Percentiles rank a stretch among this genome's conserved stretches.
These are phyloP conservation scores for Rosa chinensis DNA, from an alignment of 306 rosid genomes.

Conservation along the genomic window DNA sequence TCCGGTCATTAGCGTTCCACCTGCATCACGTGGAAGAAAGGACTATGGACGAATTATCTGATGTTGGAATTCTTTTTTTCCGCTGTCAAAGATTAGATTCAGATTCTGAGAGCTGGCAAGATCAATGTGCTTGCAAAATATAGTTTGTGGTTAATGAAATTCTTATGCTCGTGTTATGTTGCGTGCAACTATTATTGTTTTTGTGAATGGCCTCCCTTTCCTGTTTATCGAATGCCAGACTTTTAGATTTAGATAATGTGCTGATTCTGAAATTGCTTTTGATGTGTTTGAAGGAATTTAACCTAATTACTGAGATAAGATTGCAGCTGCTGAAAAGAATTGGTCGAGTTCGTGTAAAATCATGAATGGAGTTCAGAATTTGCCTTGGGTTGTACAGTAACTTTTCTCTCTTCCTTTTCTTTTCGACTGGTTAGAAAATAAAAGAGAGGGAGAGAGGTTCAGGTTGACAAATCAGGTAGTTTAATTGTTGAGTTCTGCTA, in stretches of 20 bases:
- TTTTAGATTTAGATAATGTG: background rate
- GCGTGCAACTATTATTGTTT: constrained; percentile 52
- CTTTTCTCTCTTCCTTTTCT: background rate
- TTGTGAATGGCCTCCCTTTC: constrained; percentile 32
- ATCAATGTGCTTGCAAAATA: constrained; percentile 54
- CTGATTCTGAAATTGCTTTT: constrained; percentile 11
- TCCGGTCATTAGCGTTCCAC: constrained; percentile 73
- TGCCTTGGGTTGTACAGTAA: background rate
- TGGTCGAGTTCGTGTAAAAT: constrained; percentile 1
- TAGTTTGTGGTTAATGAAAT: constrained; percentile 54
- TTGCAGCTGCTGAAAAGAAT: constrained; percentile 29
- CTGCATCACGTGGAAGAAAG: constrained; percentile 79
- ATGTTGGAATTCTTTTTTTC: constrained; percentile 28
- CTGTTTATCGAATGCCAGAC: background rate
- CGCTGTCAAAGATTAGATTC: constrained; percentile 27
- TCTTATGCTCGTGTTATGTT: constrained; percentile 17
- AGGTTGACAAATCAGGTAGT: background rate
- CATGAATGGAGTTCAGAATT: constrained; percentile 15
- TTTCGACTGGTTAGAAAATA: background rate
- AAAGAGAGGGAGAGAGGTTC: background rate
- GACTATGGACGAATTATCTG: constrained; percentile 84
- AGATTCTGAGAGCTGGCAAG: constrained; percentile 34
- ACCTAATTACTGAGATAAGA: constrained; percentile 6
- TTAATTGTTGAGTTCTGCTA: background rate
- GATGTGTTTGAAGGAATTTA: constrained; percentile 18